Evolutionary conservation across 441 rosid genomes (phyloP).

Genomic region (Brassica hybrid): DNA sequence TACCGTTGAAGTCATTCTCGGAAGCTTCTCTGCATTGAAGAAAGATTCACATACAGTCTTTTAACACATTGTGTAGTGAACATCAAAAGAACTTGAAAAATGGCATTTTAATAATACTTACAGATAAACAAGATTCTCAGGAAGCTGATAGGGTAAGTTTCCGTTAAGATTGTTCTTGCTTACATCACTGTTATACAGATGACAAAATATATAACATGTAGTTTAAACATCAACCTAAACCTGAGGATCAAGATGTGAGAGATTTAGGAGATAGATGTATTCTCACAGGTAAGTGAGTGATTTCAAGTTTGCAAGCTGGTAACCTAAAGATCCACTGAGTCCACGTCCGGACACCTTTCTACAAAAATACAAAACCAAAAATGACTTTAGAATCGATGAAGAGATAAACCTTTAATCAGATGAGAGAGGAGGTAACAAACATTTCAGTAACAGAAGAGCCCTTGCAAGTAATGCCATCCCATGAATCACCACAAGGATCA

Average conservation of each 20-base stretch:
- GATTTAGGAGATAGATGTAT: too few species aligned
- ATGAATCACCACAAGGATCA: conserved; percentile 86
- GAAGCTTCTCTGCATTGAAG: conserved; percentile 77
- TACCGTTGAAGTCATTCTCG: conserved; percentile 72
- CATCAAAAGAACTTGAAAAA: conserved; percentile 7
- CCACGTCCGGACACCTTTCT: conserved; percentile 75
- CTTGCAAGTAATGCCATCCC: conserved; percentile 89
- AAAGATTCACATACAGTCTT: not conserved
- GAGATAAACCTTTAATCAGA: not conserved
- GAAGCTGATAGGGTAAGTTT: conserved; percentile 91
- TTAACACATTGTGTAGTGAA: not conserved
- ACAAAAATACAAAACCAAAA: conserved; percentile 44
- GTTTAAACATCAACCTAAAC: conserved; percentile 8
- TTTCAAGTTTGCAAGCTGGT: conserved; percentile 77
- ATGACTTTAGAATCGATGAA: conserved; percentile 6
- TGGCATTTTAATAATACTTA: conserved; percentile 51
- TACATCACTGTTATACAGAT: conserved; percentile 63
- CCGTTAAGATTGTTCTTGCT: conserved; percentile 87
- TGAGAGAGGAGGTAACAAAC: conserved; percentile 44
- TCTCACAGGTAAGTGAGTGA: conserved; percentile 85
- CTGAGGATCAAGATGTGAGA: conserved; percentile 24
- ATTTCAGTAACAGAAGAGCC: conserved; percentile 82
- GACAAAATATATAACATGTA: conserved; percentile 22
- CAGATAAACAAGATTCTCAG: conserved; percentile 73
- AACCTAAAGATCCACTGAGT: conserved; percentile 83